These are phyloP conservation scores for Microsporum canis DNA, from an alignment of 2,329 filamentous ascomycete genomes.

Conservation along the genomic window DNA sequence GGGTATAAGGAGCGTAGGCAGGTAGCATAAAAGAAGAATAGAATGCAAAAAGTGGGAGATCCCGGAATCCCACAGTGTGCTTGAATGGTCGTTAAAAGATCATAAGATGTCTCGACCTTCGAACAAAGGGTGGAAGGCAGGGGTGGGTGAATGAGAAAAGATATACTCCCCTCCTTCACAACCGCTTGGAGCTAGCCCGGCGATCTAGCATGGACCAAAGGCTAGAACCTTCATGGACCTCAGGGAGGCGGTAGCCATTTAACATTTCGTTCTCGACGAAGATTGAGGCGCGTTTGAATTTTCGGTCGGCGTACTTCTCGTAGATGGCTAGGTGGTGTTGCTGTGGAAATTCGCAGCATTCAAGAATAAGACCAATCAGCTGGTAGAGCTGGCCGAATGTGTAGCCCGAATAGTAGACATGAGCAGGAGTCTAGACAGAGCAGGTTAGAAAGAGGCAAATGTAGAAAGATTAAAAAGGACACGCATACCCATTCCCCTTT, in stretches of 20 bases:
- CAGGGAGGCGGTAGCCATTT: conserved; percentile 46
- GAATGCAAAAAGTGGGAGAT: background rate
- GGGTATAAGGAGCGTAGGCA: conserved; percentile 3
- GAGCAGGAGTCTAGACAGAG: conserved; percentile 54
- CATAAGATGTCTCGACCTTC: background rate
- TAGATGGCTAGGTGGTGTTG: conserved; percentile 79
- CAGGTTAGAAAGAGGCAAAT: background rate
- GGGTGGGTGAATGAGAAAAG: conserved; percentile 1
- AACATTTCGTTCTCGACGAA: conserved; percentile 67
- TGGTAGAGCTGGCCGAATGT: conserved; percentile 73
- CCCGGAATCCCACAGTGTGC: background rate
- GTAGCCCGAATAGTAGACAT: conserved; percentile 90
- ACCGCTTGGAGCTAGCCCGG: conserved; percentile 3
- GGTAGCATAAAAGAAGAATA: background rate
- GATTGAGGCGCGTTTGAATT: conserved; percentile 72
- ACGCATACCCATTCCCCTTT: conserved; percentile 84
- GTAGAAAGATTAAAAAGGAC: conserved; percentile 3
- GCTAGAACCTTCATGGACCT: conserved; percentile 11
- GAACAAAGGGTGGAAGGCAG: background rate
- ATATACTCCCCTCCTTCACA: background rate
- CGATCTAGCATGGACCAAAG: conserved; percentile 3
- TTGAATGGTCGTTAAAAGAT: background rate
- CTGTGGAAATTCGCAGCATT: conserved; percentile 72
- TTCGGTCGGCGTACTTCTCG: conserved; percentile 81
- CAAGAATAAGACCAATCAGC: conserved; percentile 64